Percentiles rank a stretch among this genome's conserved stretches.
Evolutionary conservation across 805 yeast genomes (phyloP).

Genomic region (Debaryomyces prosopidis): DNA sequence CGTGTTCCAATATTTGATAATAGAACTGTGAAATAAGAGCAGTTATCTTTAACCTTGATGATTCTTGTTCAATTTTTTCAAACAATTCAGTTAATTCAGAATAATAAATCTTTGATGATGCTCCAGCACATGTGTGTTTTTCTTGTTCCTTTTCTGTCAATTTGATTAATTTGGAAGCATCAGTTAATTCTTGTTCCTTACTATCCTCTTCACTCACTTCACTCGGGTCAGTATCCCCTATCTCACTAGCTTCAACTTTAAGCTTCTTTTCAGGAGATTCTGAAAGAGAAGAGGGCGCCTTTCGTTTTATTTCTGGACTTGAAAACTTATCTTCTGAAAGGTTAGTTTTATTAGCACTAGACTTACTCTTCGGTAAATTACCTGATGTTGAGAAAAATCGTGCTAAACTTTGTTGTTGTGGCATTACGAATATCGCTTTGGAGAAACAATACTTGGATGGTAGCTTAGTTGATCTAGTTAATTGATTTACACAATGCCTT

Average conservation of each 20-base stretch:
- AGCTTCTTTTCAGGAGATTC: neutral
- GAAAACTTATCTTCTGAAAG: slow-evolving; percentile 1
- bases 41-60: slow-evolving; percentile 81
- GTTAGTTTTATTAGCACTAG: neutral
- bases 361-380: neutral
- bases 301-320: slow-evolving; percentile 1
- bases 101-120: slow-evolving; percentile 26
- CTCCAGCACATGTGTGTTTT: slow-evolving; percentile 9
- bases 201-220: slow-evolving; percentile 4
- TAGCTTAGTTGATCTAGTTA: neutral
- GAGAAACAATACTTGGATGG: neutral
- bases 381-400: slow-evolving; percentile 23
- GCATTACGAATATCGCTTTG: slow-evolving; percentile 12
- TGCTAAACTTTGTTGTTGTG: slow-evolving; percentile 35
- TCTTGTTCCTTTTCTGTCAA: slow-evolving; percentile 11
- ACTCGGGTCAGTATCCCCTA: neutral
- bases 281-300: neutral
- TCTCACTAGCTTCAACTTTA: neutral
- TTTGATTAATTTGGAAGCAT: slow-evolving; percentile 15
- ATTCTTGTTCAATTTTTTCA: slow-evolving; percentile 73
- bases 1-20: slow-evolving; percentile 54
- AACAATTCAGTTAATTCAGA: slow-evolving; percentile 61
- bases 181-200: slow-evolving; percentile 6
- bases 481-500: neutral
- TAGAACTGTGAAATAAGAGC: slow-evolving; percentile 75